A percentile compares a stretch with the other conserved stretches of the same genome.
These are phyloP conservation scores for Tulasnella sp. DNA, from an alignment of 768 basidiomycete species.

Conservation along the genomic window DNA sequence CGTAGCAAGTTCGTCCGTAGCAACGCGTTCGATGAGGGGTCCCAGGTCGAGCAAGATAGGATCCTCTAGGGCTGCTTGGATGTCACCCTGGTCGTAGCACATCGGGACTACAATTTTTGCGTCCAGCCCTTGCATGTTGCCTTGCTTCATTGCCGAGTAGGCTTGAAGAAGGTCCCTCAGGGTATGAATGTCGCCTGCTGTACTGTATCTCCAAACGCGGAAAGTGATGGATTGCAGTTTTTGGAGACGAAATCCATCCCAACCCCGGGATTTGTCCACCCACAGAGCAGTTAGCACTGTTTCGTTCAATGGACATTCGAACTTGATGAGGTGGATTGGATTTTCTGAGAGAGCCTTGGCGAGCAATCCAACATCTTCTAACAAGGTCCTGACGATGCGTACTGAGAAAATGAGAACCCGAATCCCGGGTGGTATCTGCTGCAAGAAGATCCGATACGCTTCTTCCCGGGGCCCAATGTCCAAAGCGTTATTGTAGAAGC, in stretches of 20 bases:
- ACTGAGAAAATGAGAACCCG: not conserved
- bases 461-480: not conserved
- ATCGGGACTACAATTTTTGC: not conserved
- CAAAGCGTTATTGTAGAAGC: not conserved
- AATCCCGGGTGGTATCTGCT: not conserved
- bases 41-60: not conserved
- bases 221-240: not conserved
- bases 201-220: not conserved
- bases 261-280: not conserved
- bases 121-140: not conserved
- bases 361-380: not conserved
- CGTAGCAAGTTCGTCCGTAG: not conserved
- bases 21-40: not conserved
- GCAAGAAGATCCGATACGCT: not conserved
- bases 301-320: not conserved
- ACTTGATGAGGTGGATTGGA: not conserved
- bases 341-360: not conserved
- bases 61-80: not conserved
- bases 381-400: not conserved
- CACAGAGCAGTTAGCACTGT: not conserved
- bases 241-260: not conserved
- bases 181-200: not conserved
- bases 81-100: not conserved
- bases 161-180: not conserved
- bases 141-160: not conserved